Evolutionary conservation across 768 basidiomycete species (phyloP), one percentile per base, ranked within the genome.

Genomic region (Lactarius vividus): DNA sequence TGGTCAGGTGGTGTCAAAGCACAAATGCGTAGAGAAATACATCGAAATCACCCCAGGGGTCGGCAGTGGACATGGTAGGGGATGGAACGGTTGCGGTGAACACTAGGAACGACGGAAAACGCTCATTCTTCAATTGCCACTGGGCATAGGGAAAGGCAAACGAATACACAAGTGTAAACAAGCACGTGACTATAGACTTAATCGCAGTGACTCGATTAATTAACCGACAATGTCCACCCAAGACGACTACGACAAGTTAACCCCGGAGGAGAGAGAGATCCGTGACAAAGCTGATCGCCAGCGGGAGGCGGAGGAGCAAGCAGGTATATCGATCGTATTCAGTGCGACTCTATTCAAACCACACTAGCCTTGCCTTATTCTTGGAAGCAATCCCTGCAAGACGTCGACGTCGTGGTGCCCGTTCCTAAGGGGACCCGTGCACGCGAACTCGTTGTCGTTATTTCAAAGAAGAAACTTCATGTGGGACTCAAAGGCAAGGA

Each of bases 361-460:
- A 62, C 68, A 61, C 62, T 71, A 94, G 93, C 87, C 20, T 80
- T 99, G 68, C 97, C 97, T 6, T 98, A 96, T 76, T 79, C 77
- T 62, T 99, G 97, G 97, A 87, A 78, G 56, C 97, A 99, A 74
- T 87, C 94, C 71, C 82, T 99, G 8, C 86, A 85, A 16, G 94
- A 97, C 61, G 84, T 97, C 26, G 92, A 96, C 68, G 78, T 99
- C 60, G 79, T 83, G 15, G 80, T 98, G 11, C 88, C 92, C 9
- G 89, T 99, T 4, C 91, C 94, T 6, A 85, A 88, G 65, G 96
- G 95, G 18, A 96, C 94, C 5, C 84, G 92, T 59, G 92, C 81
- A 15, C 88, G 81, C 71, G 87, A 96, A 63, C 83, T 98, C 31
- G 73, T 73, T 37, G 82, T 99, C 29, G 79, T 81, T 1, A 85